Base-by-base conservation (phyloP, 2,329 filamentous ascomycete genomes). In the Nothophoma quercina region DNA sequence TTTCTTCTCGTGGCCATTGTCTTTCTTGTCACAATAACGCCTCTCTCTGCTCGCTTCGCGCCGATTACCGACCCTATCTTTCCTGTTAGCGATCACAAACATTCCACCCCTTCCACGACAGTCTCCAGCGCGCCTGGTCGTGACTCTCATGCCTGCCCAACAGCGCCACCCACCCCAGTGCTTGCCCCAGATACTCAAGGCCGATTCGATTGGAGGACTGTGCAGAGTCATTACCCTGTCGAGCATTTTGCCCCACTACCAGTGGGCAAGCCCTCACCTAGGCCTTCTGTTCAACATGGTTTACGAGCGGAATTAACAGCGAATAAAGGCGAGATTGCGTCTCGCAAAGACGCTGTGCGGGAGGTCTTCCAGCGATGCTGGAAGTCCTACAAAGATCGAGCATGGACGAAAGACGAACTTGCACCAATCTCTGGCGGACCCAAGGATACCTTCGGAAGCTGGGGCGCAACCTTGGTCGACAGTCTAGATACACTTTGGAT, bases 351-450 rank as follows among this genome's bases (percentile, higher is more conserved):
- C 9, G 68, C 65, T 9, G 71, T 76, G 8, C 67, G 66, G 41
- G 58, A 68, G 7, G 58, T 57, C n/a, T 75, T 76, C 51, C 28
- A 63, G 43, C 62, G 69, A 45, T 65, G 70, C 9, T 76, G 82
- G 78, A 68, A 75, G 10, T 76, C 78, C n/a, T 85, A 85, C 68
- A 80, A 75, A 55, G 64, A 74, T 25, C 67, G 77, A 47, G 77
- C 78, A 13, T 81, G 78, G 78, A 73, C 75, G 67, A 71, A 77
- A 43, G 78, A 80, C 44, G 78, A 80, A 59, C 58, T 81, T 9
- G 65, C 68, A n/a, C 78, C 78, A 1, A 62, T 80, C 5, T 68
- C 67, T 36, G 77, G 76, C 6, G 63, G 67, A 5, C 54, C 55
- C 7, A 73, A 64, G 46, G 65, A 78, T 55, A 69, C 69, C 4